phyloP scores from a whole-genome alignment of 2,329 filamentous ascomycete species.

The Colletotrichum incanum region DNA sequence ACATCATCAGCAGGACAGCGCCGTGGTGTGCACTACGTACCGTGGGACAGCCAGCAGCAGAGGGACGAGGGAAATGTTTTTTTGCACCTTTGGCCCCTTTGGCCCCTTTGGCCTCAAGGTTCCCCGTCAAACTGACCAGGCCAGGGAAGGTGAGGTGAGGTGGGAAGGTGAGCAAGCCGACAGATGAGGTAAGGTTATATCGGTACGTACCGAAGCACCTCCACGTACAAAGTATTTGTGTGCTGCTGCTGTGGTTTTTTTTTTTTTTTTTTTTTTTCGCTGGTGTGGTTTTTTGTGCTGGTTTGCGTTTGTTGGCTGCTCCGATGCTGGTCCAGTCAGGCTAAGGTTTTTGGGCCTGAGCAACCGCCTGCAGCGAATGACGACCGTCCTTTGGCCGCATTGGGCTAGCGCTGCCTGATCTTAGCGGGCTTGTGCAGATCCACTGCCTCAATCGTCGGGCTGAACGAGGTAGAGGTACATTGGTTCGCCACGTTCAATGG shows the following conservation, averaged over 20 bases:
- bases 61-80: not conserved
- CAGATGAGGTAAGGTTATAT: not conserved
- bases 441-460: constrained; percentile 35
- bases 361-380: constrained; percentile 43
- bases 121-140: not conserved
- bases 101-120: not conserved
- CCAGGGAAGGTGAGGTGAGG: not conserved
- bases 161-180: not conserved
- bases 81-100: too few relatives aligned
- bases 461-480: constrained; percentile 27
- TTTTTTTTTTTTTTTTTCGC: not conserved
- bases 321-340: constrained; percentile 24
- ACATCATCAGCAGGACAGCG: not conserved
- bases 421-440: constrained; percentile 35
- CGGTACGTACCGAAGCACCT: constrained; percentile 1
- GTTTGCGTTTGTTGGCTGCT: not conserved
- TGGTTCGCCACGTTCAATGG: not conserved
- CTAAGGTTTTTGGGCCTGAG: constrained; percentile 34
- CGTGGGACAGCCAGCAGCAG: constrained; percentile 1
- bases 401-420: constrained; percentile 12
- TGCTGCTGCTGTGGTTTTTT: not conserved
- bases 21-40: not conserved
- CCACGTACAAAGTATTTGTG: not conserved
- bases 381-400: constrained; percentile 14
- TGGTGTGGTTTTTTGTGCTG: not conserved